Percentiles rank a stretch among this genome's conserved stretches.
These are phyloP conservation scores for Cornus suecica DNA, from an alignment of 148 eudicot genomes.

Conservation along the genomic window DNA sequence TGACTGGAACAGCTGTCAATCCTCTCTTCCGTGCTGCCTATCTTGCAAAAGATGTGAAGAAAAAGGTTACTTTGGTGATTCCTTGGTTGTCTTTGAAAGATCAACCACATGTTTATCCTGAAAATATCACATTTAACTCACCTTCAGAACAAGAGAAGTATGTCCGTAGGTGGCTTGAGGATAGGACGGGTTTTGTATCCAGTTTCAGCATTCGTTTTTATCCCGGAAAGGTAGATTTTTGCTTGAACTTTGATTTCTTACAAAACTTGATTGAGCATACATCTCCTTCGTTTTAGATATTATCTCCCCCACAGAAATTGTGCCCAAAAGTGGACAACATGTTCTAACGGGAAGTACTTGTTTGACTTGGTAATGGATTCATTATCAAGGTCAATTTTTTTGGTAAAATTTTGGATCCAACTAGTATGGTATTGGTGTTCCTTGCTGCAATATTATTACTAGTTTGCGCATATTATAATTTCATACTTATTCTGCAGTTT, in stretches of 20 bases:
- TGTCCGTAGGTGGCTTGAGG: slow-evolving; percentile 85
- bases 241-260: background rate
- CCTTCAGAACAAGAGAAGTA: slow-evolving; percentile 72
- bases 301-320: background rate
- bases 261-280: background rate
- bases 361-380: background rate
- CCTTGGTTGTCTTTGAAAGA: slow-evolving; percentile 81
- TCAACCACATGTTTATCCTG: slow-evolving; percentile 74
- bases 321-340: no score
- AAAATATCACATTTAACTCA: slow-evolving; percentile 53
- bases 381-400: background rate
- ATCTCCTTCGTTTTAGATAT: background rate
- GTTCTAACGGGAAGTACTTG: background rate
- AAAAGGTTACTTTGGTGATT: slow-evolving; percentile 74
- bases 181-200: slow-evolving; percentile 56
- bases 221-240: slow-evolving; percentile 65
- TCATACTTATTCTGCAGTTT: slow-evolving; percentile 52
- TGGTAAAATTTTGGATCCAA: background rate
- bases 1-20: slow-evolving; percentile 95
- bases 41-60: slow-evolving; percentile 66
- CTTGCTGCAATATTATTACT: background rate
- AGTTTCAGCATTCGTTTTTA: slow-evolving; percentile 66
- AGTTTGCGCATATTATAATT: background rate
- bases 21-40: slow-evolving; percentile 94
- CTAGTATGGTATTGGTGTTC: background rate